phyloP scores from a whole-genome alignment of 1,284 basidiomycete species.

The Chondrostereum purpureum region DNA sequence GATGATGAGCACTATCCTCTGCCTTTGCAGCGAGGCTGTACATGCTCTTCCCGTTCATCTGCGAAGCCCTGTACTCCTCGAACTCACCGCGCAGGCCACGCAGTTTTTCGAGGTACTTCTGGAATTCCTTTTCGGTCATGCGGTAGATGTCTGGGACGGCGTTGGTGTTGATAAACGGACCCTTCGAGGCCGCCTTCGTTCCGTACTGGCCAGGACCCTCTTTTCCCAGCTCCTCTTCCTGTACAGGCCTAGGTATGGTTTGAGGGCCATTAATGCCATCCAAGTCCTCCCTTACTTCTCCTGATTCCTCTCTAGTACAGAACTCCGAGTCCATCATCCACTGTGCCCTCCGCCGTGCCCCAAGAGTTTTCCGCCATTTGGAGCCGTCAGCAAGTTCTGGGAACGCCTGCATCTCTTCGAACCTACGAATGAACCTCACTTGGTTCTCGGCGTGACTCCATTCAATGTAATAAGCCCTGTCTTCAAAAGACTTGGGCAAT shows the following conservation, averaged over 20 bases:
- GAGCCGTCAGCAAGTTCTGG: slow-evolving; percentile 23
- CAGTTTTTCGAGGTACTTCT: slow-evolving; percentile 48
- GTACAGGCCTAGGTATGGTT: slow-evolving; percentile 3
- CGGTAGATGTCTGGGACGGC: slow-evolving; percentile 34
- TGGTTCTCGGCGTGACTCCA: slow-evolving; percentile 63
- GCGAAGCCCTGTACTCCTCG: slow-evolving; percentile 31
- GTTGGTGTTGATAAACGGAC: slow-evolving; percentile 10
- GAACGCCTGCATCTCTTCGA: slow-evolving; percentile 54
- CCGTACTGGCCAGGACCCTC: slow-evolving; percentile 23
- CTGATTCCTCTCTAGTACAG: slow-evolving; percentile 20
- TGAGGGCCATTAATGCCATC: slow-evolving; percentile 10
- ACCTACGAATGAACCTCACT: slow-evolving; percentile 55
- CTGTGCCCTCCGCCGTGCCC: slow-evolving; percentile 20
- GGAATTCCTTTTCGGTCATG: slow-evolving; percentile 47
- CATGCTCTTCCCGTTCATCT: slow-evolving; percentile 16
- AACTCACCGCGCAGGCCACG: slow-evolving; percentile 53
- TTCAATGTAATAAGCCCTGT: slow-evolving; percentile 65
- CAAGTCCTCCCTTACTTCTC: slow-evolving; percentile 17
- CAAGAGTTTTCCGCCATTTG: slow-evolving; percentile 31
- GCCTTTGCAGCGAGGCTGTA: slow-evolving; percentile 22
- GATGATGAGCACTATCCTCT: slow-evolving; percentile 19
- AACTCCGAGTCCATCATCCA: slow-evolving; percentile 50
- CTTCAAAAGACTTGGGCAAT: slow-evolving; percentile 49
- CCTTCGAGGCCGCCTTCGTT: slow-evolving; percentile 13
- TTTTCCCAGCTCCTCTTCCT: slow-evolving; percentile 1